These are phyloP conservation scores for Elaeis oleifera DNA, from an alignment of 202 grass and related monocot species.

Conservation along the genomic window DNA sequence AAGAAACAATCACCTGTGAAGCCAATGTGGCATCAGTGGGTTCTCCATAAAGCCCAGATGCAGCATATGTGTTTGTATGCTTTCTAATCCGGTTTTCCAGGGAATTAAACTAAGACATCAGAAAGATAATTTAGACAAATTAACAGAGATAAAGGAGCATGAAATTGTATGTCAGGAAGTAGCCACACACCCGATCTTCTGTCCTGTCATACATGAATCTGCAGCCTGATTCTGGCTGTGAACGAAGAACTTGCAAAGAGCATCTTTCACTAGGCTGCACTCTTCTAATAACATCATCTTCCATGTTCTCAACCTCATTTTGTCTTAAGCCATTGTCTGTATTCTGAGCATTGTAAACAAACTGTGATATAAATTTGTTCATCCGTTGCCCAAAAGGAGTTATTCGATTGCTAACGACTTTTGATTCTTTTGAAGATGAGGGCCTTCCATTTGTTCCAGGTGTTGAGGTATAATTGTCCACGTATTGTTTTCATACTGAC, in stretches of 20 bases:
- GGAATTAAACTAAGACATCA: slow-evolving; percentile 71
- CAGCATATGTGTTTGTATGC: slow-evolving; percentile 41
- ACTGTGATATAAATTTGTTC: slow-evolving; percentile 66
- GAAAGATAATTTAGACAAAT: slow-evolving; percentile 5
- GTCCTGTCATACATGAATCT: slow-evolving; percentile 94
- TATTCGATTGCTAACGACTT: slow-evolving; percentile 44
- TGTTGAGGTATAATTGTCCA: slow-evolving; percentile 41
- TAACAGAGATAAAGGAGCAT: slow-evolving; percentile 10
- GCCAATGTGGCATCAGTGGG: slow-evolving; percentile 62
- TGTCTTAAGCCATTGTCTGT: slow-evolving; percentile 26
- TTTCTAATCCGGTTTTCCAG: slow-evolving; percentile 59
- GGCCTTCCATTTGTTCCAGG: slow-evolving; percentile 37
- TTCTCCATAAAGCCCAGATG: slow-evolving; percentile 44
- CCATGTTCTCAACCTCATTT: slow-evolving; percentile 33
- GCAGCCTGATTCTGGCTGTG: slow-evolving; percentile 61
- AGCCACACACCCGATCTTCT: slow-evolving; percentile 56
- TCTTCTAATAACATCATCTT: slow-evolving; percentile 80
- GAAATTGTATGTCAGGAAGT: slow-evolving; percentile 20
- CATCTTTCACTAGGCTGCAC: slow-evolving; percentile 58
- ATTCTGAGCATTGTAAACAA: slow-evolving; percentile 50
- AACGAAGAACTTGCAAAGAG: slow-evolving; percentile 59
- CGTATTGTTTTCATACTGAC: slow-evolving; percentile 40
- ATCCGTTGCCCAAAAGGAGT: slow-evolving; percentile 77
- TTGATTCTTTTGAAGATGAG: slow-evolving; percentile 48
- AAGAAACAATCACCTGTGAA: slow-evolving; percentile 63